These are phyloP conservation scores for Hortaea werneckii DNA, from an alignment of 2,329 filamentous ascomycete species.

Conservation along the genomic window DNA sequence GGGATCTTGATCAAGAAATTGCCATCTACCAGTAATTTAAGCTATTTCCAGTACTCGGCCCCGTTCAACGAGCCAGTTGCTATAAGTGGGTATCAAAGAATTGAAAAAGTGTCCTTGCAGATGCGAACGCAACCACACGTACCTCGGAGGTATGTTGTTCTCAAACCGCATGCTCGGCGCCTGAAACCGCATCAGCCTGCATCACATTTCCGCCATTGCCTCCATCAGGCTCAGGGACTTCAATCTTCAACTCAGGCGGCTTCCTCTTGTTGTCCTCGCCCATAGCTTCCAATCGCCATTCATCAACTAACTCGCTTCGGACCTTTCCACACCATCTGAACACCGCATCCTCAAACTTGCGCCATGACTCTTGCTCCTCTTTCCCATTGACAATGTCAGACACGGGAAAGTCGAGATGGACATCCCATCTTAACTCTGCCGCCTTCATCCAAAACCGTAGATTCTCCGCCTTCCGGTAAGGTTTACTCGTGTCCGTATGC, in stretches of 20 bases:
- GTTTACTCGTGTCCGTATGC: conserved; percentile 88
- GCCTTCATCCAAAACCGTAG: conserved; percentile 94
- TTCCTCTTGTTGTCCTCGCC: conserved; percentile 6
- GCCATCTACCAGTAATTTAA: too few relatives aligned
- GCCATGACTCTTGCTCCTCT: conserved; percentile 56
- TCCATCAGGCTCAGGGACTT: conserved; percentile 5
- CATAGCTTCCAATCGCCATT: conserved; percentile 43
- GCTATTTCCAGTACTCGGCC: too few relatives aligned
- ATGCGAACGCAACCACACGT: too few relatives aligned
- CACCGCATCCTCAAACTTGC: conserved; percentile 71
- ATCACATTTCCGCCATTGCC: neutral
- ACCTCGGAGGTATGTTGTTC: too few relatives aligned
- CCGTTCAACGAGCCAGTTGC: too few relatives aligned
- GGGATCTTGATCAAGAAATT: too few relatives aligned
- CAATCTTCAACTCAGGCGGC: conserved; percentile 22
- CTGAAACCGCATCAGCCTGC: too few relatives aligned
- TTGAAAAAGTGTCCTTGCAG: too few relatives aligned
- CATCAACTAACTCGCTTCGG: conserved; percentile 69
- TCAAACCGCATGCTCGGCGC: too few relatives aligned
- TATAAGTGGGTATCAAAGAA: too few relatives aligned
- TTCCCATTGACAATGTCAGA: conserved; percentile 75
- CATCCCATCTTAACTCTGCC: conserved; percentile 86
- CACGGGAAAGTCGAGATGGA: conserved; percentile 71
- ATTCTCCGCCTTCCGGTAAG: conserved; percentile 89
- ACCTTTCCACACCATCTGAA: conserved; percentile 75